Evolutionary conservation across 2,329 filamentous ascomycete genomes (phyloP), one percentile per base, ranked within the genome.

Genomic region (Truncatella angustata): DNA sequence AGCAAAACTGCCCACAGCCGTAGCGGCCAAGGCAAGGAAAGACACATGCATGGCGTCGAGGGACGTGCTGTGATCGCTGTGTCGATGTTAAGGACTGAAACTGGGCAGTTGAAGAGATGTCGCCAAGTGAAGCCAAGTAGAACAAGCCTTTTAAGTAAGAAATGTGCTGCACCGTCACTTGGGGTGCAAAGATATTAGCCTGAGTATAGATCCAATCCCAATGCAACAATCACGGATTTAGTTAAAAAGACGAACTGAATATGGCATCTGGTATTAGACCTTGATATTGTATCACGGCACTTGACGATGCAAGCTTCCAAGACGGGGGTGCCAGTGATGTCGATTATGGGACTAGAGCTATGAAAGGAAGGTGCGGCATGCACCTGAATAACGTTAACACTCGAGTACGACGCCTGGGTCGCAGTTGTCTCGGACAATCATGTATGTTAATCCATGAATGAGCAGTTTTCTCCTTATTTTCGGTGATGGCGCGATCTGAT

Each of bases 81-180:
- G 21, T 21, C 5, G 24, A 18, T n/a, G n/a, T n/a, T n/a, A n/a
- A n/a, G n/a, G n/a, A n/a, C n/a, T n/a, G n/a, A 44, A 16, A 7
- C 40, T 14, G 21, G n/a, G 6, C 11, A 23, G 21, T 11, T 20
- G n/a, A 26, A 34, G 26, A 11, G 16, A 23, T 16, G 24, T 20
- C 20, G 43, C 43, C 43, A 46, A 46, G 43, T 46, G 28, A 46
- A 46, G 43, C 43, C 43, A 46, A 46, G 43, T 12, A 24, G 34
- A 46, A 34, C 26, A 46, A 46, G 43, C 43, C 28, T 46, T 34
- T 45, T 46, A 30, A 46, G 28, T 28, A 30, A 32, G 24, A 12
- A 35, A 21, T 28, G 23, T 32, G 12, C 26, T 34, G n/a, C 11
- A 34, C 18, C 14, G 9, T 18, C 28, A 18, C 16, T 23, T 16